phyloP scores from a whole-genome alignment of 2,329 filamentous ascomycete genomes.

The Raffaelea arxii region DNA sequence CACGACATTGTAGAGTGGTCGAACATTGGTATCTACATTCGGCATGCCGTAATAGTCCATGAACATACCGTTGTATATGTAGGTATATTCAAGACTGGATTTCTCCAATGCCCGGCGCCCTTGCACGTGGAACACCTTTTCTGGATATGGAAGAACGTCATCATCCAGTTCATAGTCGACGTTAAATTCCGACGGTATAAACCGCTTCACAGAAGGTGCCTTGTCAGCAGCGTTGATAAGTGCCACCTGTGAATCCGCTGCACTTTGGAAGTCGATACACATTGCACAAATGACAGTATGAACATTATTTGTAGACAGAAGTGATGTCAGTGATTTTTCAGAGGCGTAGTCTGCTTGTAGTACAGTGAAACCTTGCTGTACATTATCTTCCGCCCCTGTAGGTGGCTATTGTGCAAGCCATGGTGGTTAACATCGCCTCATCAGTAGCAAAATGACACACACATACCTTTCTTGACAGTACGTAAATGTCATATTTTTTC shows the following conservation, averaged over 20 bases:
- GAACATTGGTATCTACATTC: constrained; percentile 14
- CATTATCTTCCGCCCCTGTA: not conserved
- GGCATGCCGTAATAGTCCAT: constrained; percentile 27
- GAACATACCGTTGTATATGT: constrained; percentile 26
- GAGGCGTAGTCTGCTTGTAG: not conserved
- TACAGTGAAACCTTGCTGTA: not conserved
- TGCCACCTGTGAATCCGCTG: constrained; percentile 20
- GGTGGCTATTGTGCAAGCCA: too few relatives aligned
- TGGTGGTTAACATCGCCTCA: too few relatives aligned
- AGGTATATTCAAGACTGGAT: constrained; percentile 21
- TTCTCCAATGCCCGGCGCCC: constrained; percentile 21
- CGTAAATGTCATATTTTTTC: not conserved
- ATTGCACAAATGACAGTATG: constrained; percentile 22
- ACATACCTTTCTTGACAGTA: not conserved
- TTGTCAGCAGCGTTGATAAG: constrained; percentile 23
- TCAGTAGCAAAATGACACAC: not conserved
- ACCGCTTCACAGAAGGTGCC: constrained; percentile 20
- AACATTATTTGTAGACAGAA: not conserved
- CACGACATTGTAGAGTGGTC: constrained; percentile 20
- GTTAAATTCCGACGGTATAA: constrained; percentile 28
- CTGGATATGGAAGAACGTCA: constrained; percentile 21
- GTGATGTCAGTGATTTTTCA: not conserved
- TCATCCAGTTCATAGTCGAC: constrained; percentile 25
- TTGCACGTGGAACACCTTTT: constrained; percentile 20
- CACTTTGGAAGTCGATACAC: constrained; percentile 19